Conservation (phyloP, 2,329 filamentous ascomycete species). For the Delphinella strobiligena region DNA sequence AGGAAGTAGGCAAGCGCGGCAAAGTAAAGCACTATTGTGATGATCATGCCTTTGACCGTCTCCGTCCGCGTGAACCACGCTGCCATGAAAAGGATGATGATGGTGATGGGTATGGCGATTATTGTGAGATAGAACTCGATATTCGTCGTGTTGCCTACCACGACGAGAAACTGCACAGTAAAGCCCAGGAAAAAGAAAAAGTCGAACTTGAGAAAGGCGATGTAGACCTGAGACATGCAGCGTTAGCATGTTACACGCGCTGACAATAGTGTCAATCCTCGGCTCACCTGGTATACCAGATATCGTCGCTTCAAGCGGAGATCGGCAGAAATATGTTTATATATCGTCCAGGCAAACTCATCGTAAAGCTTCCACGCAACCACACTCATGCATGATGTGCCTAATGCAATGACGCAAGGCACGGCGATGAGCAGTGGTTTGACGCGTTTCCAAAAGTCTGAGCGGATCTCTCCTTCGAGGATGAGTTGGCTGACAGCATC, state of each 20-base stretch:
- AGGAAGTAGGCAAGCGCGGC: constrained; percentile 88
- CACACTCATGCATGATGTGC: constrained; percentile 60
- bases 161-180: constrained; percentile 93
- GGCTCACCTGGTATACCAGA: constrained; percentile 78
- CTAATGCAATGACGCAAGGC: constrained; percentile 68
- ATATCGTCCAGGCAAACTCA: constrained; percentile 98
- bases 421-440: constrained; percentile 73
- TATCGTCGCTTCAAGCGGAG: constrained; percentile 94
- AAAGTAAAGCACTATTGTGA: constrained; percentile 73
- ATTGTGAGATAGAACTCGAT: constrained; percentile 79
- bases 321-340: constrained; percentile 97
- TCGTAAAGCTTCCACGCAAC: constrained; percentile 93
- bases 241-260: background rate
- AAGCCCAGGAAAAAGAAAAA: constrained; percentile 99
- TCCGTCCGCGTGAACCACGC: constrained; percentile 78
- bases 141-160: constrained; percentile 56
- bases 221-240: constrained; percentile 61
- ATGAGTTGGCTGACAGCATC: constrained; percentile 53
- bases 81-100: constrained; percentile 73
- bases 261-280: constrained; percentile 1
- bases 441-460: constrained; percentile 49
- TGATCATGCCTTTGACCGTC: constrained; percentile 63
- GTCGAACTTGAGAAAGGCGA: constrained; percentile 94
- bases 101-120: constrained; percentile 81
- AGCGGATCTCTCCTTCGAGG: constrained; percentile 18